Conservation (phyloP, 306 rosid species). For the Trifolium dubium region DNA sequence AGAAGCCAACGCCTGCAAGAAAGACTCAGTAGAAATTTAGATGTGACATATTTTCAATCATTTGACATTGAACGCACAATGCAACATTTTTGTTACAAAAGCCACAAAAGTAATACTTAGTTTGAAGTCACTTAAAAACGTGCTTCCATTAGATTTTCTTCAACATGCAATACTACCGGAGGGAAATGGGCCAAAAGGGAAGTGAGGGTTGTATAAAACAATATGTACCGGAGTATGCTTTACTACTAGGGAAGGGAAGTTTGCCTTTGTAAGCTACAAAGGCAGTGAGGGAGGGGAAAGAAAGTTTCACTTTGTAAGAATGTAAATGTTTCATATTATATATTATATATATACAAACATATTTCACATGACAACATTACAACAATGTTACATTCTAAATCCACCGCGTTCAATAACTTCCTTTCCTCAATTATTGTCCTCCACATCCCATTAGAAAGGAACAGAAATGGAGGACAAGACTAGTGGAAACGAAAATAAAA, state of each 20-base stretch:
- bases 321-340: constrained; percentile 42
- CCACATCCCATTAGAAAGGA: constrained; percentile 8
- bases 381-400: constrained; percentile 15
- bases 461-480: neutral
- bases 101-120: constrained; percentile 42
- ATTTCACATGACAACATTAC: constrained; percentile 16
- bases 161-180: constrained; percentile 22
- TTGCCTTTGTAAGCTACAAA: constrained; percentile 1
- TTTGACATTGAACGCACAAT: constrained; percentile 36
- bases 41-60: constrained; percentile 27
- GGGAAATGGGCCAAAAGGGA: neutral
- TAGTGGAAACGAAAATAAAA: neutral
- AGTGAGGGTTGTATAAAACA: neutral
- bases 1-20: constrained; percentile 33
- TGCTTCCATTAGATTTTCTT: constrained; percentile 33
- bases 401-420: constrained; percentile 13
- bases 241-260: neutral
- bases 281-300: constrained; percentile 17
- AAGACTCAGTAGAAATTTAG: constrained; percentile 35
- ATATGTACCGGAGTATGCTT: too few species aligned
- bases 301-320: constrained; percentile 37
- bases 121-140: constrained; percentile 34
- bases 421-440: constrained; percentile 25
- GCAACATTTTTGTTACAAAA: constrained; percentile 31
- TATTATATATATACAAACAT: constrained; percentile 4